These are phyloP conservation scores for Nothophytophthora sp. DNA, from an alignment of 352 stramenopile genomes.

Conservation along the genomic window DNA sequence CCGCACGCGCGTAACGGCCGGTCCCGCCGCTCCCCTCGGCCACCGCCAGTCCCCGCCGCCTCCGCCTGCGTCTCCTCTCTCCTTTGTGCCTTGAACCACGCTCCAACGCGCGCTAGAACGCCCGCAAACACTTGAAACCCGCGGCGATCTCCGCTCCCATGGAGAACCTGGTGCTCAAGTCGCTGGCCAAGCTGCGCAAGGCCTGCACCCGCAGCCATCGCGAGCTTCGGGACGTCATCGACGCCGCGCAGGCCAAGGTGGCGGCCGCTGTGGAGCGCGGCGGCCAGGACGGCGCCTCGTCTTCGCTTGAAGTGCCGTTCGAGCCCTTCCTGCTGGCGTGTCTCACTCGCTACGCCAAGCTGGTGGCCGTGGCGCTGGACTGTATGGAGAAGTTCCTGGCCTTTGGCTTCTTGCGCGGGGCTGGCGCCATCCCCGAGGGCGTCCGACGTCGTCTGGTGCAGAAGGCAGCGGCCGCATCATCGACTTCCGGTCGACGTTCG, in stretches of 20 bases:
- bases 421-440: constrained; percentile 57
- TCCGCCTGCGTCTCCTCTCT: too few relatives aligned
- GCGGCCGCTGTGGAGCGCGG: constrained; percentile 32
- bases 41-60: too few relatives aligned
- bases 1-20: too few relatives aligned
- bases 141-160: too few relatives aligned
- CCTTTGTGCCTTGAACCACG: constrained; percentile 6
- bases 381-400: constrained; percentile 91
- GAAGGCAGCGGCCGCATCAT: constrained; percentile 35
- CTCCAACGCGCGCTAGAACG: too few relatives aligned
- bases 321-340: constrained; percentile 76
- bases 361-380: constrained; percentile 82
- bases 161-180: constrained; percentile 72
- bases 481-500: constrained; percentile 15
- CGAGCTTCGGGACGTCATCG: constrained; percentile 72
- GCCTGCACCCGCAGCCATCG: constrained; percentile 68
- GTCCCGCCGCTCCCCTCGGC: too few relatives aligned
- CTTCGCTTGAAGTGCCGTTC: constrained; percentile 54
- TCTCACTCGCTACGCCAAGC: constrained; percentile 74
- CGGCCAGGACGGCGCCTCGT: constrained; percentile 21
- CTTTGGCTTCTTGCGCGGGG: constrained; percentile 82
- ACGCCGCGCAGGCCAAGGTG: constrained; percentile 50
- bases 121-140: too few relatives aligned
- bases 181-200: constrained; percentile 80
- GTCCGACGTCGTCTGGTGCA: constrained; percentile 68